Conservation (phyloP, 306 rosid species). For the Astragalus glycyphyllos region DNA sequence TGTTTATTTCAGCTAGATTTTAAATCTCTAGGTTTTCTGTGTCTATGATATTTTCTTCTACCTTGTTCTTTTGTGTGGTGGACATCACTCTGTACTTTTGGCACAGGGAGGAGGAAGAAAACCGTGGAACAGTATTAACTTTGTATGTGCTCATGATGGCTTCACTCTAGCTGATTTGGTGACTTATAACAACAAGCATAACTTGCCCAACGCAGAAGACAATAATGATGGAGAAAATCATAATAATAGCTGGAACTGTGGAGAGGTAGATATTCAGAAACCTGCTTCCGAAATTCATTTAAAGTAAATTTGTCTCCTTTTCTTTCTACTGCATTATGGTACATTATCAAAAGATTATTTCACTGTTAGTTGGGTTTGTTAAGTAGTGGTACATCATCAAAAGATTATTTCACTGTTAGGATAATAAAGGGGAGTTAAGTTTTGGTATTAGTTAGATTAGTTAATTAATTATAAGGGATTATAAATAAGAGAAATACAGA, state of each 20-base stretch:
- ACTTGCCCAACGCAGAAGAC: constrained; percentile 87
- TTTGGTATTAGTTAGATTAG: no score
- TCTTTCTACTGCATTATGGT: constrained; percentile 19
- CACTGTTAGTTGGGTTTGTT: no score
- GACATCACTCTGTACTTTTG: constrained; percentile 42
- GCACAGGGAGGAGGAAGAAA: constrained; percentile 86
- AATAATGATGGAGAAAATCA: constrained; percentile 97
- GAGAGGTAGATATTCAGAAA: constrained; percentile 66
- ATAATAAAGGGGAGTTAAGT: background rate
- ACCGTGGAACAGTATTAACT: constrained; percentile 93
- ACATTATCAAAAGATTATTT: constrained; percentile 32
- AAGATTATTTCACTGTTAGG: background rate
- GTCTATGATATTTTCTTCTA: constrained; percentile 17
- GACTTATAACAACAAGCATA: constrained; percentile 82
- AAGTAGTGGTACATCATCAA: constrained; percentile 25
- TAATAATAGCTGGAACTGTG: constrained; percentile 99
- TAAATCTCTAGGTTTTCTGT: constrained; percentile 7
- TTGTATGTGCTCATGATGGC: constrained; percentile 92
- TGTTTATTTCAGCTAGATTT: constrained; percentile 25
- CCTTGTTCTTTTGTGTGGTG: constrained; percentile 36
- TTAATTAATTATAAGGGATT: no score
- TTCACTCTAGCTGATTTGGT: constrained; percentile 95
- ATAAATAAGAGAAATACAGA: no score
- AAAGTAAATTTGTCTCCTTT: constrained; percentile 28
- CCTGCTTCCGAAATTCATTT: constrained; percentile 36